phyloP scores from a whole-genome alignment of 2,329 filamentous ascomycete genomes.

The Penicillium sp. region DNA sequence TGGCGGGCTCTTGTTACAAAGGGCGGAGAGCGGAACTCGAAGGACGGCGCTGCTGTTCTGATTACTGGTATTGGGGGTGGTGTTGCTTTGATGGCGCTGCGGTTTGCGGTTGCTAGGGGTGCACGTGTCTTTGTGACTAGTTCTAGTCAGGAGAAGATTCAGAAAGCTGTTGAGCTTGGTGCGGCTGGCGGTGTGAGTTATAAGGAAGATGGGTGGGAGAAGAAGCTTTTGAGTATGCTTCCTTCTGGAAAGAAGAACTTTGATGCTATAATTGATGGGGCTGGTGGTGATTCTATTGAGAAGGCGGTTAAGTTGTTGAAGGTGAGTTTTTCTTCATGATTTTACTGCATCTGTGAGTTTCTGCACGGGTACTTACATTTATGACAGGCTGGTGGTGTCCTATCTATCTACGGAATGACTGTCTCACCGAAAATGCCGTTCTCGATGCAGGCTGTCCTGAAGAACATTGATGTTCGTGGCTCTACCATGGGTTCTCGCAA shows the following conservation, averaged over 20 bases:
- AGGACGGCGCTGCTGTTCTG: conserved; percentile 69
- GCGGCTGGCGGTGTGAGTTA: conserved; percentile 82
- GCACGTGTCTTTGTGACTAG: conserved; percentile 81
- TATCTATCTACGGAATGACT: conserved; percentile 91
- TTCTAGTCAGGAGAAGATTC: conserved; percentile 72
- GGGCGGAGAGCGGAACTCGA: conserved; percentile 57
- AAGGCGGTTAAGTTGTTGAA: conserved; percentile 70
- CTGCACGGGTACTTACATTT: conserved; percentile 12
- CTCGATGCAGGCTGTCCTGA: conserved; percentile 77
- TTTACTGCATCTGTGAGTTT: background rate
- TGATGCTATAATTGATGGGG: conserved; percentile 87
- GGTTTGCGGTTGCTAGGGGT: conserved; percentile 75
- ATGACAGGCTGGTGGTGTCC: conserved; percentile 69
- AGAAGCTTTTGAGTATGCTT: conserved; percentile 60
- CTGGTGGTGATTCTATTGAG: conserved; percentile 79
- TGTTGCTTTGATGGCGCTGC: conserved; percentile 77
- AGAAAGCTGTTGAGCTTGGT: conserved; percentile 68
- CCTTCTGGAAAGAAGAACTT: conserved; percentile 67
- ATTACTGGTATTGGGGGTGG: conserved; percentile 92
- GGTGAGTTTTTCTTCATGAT: conserved; percentile 35
- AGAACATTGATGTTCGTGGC: conserved; percentile 83
- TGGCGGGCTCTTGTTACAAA: conserved; percentile 87
- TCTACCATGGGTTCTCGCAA: conserved; percentile 87
- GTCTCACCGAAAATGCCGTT: conserved; percentile 81
- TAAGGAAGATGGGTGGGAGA: conserved; percentile 77